Evolutionary conservation across 257 asterid genomes (phyloP).

Genomic region (Pogostemon cablin): DNA sequence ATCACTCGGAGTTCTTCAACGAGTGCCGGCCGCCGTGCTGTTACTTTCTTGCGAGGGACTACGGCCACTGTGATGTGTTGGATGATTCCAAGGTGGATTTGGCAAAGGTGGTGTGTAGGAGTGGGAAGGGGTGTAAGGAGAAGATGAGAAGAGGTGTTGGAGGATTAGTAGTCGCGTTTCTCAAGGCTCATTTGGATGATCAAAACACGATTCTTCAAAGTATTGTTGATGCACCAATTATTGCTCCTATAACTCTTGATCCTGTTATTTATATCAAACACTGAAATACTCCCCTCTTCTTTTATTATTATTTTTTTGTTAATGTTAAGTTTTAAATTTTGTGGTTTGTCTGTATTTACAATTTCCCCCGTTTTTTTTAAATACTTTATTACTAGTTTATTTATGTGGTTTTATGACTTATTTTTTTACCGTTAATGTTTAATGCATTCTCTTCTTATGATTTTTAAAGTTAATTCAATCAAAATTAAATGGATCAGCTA

Average conservation of each 20-base stretch:
- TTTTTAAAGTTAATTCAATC: no score
- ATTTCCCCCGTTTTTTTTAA: no score
- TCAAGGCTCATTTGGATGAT: conserved; percentile 62
- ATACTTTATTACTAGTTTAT: no score
- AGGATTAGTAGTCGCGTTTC: conserved; percentile 72
- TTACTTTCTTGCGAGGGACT: conserved; percentile 69
- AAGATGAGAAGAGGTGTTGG: conserved; percentile 65
- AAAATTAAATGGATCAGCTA: no score
- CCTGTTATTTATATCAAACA: conserved; percentile 49
- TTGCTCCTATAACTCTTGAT: conserved; percentile 63
- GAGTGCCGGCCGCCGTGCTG: conserved; percentile 73
- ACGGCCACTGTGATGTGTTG: conserved; percentile 64
- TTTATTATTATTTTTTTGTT: no score
- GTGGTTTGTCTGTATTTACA: no score
- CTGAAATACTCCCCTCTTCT: conserved; percentile 5
- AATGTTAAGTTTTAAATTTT: no score
- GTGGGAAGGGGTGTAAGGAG: conserved; percentile 50
- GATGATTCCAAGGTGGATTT: conserved; percentile 43
- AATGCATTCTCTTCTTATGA: no score
- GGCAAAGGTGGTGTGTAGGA: conserved; percentile 45
- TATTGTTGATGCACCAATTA: conserved; percentile 44
- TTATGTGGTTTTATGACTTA: no score
- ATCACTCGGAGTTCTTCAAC: conserved; percentile 66
- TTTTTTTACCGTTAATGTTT: no score
- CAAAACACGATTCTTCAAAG: conserved; percentile 37